Percentiles rank a stretch among this genome's conserved stretches.
These are phyloP conservation scores for Melampsora americana DNA, from an alignment of 1,284 basidiomycete species.

Conservation along the genomic window DNA sequence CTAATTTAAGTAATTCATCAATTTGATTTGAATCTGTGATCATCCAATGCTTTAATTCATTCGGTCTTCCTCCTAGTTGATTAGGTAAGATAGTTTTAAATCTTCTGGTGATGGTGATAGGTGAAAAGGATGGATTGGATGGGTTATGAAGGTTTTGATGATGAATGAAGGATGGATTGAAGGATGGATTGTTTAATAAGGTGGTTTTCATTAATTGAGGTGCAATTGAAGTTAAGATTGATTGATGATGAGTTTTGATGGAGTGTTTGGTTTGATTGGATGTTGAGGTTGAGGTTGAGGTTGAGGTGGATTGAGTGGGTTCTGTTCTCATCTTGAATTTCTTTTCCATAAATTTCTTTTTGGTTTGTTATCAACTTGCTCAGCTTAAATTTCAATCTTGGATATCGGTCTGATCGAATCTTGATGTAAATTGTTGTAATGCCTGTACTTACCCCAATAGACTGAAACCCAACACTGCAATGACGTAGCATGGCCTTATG, in stretches of 20 bases:
- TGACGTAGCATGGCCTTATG: conserved; percentile 19
- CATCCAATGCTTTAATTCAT: conserved; percentile 4
- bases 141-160: neutral
- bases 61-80: neutral
- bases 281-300: neutral
- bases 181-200: neutral
- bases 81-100: neutral
- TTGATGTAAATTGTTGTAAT: no score
- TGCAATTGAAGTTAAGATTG: conserved; percentile 25
- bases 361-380: neutral
- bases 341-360: neutral
- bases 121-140: neutral
- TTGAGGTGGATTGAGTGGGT: no score
- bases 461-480: no score
- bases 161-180: neutral
- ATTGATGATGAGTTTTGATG: conserved; percentile 4
- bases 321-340: neutral
- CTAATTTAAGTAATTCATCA: conserved; percentile 48
- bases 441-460: no score
- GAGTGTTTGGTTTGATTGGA: neutral
- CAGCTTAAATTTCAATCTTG: no score
- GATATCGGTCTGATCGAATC: no score
- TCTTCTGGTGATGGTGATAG: neutral
- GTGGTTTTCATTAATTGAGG: conserved; percentile 28
- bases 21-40: conserved; percentile 46